A percentile compares a stretch with the other conserved stretches of the same genome.
Evolutionary conservation across 2,329 filamentous ascomycete species (phyloP).

Genomic region (Calycina herbarum): DNA sequence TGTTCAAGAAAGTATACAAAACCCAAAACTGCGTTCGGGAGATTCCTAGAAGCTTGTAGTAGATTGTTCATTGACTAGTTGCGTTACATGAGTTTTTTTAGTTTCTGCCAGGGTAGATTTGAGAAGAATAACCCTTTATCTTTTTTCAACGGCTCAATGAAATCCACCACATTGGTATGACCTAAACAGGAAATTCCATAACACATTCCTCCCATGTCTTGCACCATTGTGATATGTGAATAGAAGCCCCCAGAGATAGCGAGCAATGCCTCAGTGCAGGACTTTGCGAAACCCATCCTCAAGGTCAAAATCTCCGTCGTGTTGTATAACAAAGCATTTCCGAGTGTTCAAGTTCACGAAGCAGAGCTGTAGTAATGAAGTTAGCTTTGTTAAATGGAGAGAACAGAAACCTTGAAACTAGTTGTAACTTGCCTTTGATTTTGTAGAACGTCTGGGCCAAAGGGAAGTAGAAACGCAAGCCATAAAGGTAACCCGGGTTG

Average conservation of each 20-base stretch:
- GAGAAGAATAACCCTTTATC: no score
- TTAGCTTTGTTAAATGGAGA: background rate
- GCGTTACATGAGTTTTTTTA: no score
- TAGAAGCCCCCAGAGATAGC: background rate
- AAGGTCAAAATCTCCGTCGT: background rate
- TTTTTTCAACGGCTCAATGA: no score
- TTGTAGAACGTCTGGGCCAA: background rate
- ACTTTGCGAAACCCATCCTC: background rate
- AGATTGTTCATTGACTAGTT: no score
- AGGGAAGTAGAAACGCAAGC: background rate
- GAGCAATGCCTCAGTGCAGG: background rate
- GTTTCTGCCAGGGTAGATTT: no score
- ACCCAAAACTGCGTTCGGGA: no score
- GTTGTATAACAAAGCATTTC: background rate
- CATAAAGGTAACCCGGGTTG: background rate
- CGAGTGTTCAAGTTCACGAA: background rate
- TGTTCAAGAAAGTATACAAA: no score
- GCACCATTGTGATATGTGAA: no score
- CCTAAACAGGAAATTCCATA: no score
- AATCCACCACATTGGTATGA: no score
- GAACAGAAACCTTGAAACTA: background rate
- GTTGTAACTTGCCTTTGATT: background rate
- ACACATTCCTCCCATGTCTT: no score
- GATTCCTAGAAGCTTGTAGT: no score
- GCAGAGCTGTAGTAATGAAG: background rate